Evolutionary conservation across 352 stramenopile genomes (phyloP).

Genomic region (Phytophthora ohioensis): DNA sequence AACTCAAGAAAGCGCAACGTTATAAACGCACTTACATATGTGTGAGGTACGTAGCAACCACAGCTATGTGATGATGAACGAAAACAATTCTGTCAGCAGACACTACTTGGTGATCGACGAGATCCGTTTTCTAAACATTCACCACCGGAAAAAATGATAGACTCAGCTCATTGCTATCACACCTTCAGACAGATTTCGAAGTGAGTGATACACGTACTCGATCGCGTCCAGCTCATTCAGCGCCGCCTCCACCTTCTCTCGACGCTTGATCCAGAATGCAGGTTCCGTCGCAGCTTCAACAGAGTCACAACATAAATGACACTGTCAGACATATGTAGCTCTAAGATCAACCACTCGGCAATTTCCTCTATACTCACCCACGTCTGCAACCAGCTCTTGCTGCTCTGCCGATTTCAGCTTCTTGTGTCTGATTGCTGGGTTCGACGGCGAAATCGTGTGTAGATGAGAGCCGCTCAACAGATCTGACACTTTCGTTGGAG

Average conservation of each 20-base stretch:
- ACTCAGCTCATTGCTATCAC: background rate
- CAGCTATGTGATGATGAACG: background rate
- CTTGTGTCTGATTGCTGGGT: conserved; percentile 12
- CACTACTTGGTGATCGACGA: conserved; percentile 26
- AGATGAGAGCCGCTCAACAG: conserved; percentile 14
- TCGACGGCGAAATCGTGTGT: conserved; percentile 22
- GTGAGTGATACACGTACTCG: conserved; percentile 37
- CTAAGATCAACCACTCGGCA: background rate
- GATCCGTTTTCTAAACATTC: conserved; percentile 31
- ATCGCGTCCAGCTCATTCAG: conserved; percentile 46
- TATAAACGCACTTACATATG: no score
- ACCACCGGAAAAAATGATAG: background rate
- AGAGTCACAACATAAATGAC: conserved; percentile 6
- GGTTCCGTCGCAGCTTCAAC: conserved; percentile 36
- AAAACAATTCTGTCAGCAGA: conserved; percentile 11
- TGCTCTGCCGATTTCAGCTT: conserved; percentile 12
- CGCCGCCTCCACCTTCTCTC: conserved; percentile 38
- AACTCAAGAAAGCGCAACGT: no score
- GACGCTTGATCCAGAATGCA: conserved; percentile 53
- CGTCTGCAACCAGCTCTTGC: conserved; percentile 8
- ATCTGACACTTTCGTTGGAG: conserved; percentile 33
- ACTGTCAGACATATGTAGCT: conserved; percentile 4
- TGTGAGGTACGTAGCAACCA: background rate
- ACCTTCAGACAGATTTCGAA: background rate
- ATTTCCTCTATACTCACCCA: conserved; percentile 18